phyloP scores from a whole-genome alignment of 306 rosid species.

The Cucurbita pepo region DNA sequence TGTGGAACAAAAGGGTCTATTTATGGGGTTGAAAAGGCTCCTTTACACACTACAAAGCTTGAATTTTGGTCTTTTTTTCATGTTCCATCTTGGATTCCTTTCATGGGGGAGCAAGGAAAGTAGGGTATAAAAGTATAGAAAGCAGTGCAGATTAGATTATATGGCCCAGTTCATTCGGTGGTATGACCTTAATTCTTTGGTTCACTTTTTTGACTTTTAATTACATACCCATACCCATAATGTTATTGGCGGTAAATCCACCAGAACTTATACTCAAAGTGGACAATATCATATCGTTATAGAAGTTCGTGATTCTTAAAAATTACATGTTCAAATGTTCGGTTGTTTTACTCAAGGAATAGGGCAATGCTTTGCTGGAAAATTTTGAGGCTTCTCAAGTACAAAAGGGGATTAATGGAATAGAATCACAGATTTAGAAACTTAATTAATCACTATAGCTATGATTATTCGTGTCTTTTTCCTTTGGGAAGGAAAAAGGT shows the following conservation, averaged over 20 bases:
- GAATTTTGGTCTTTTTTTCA: constrained; percentile 18
- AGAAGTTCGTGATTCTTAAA: too few species aligned
- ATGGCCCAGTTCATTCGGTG: too few species aligned
- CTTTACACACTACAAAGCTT: constrained; percentile 21
- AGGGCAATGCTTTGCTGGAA: background rate
- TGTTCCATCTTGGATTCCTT: constrained; percentile 41
- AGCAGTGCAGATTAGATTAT: too few species aligned
- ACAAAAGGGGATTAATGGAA: background rate
- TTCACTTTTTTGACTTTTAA: background rate
- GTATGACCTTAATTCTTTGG: background rate
- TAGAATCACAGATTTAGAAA: background rate
- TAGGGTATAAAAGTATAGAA: constrained; percentile 18
- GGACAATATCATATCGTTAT: too few species aligned
- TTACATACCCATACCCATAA: background rate
- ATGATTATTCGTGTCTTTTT: background rate
- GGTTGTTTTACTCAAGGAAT: too few species aligned
- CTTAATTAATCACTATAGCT: background rate
- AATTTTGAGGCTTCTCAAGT: background rate
- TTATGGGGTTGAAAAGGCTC: constrained; percentile 24
- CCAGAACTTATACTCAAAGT: too few species aligned
- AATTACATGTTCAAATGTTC: too few species aligned
- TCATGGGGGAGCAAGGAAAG: constrained; percentile 40
- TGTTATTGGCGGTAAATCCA: background rate
- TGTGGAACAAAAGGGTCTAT: background rate
- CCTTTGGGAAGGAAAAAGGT: background rate